Base-by-base conservation (phyloP, 2,329 filamentous ascomycete genomes). In the Endocalyx cinctus region DNA sequence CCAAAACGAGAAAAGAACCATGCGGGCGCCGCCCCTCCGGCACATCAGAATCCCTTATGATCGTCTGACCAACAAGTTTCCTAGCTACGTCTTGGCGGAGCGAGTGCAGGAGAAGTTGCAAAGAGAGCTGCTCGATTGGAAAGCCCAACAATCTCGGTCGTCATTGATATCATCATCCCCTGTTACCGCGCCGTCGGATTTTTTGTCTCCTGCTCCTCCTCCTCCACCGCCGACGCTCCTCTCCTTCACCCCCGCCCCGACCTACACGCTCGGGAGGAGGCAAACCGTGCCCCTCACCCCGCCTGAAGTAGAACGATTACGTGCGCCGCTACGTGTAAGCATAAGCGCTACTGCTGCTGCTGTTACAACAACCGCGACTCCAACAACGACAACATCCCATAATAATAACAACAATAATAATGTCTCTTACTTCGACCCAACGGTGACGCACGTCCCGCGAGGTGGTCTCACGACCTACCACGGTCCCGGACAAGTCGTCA, bases 401-500 rank as follows among this genome's bases (percentile, higher is more conserved):
- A 43, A 39, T 27, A 37, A 17, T 55, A 58, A 44, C 48, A 69
- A 62, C 28, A n/a, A 8, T n/a, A 8, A 8, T 8, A 23, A 8
- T n/a, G n/a, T n/a, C 20, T 8, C 20, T n/a, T 8, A 8, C 20
- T 8, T n/a, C 8, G 20, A 23, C 20, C 84, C 82, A 4, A 66
- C 74, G n/a, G 77, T 92, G 48, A 61, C 77, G 27, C 72, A 80
- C 49, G 83, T 86, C 11, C 74, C 79, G n/a, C 80, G 92, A 34
- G 92, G 92, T 41, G 92, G 92, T 0, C 79, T 94, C 45, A 89
- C 87, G 0, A 97, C 92, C 3, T 97, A 95, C 65, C 92, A 98
- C 57, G 92, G 90, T 0, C 92, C 90, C 0, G 90, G 90, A 0
- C 92, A 98, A 58, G 64, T 94, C 30, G 85, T 96, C 22, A 78